These are phyloP conservation scores for Solanum stenotomum DNA, from an alignment of 257 asterid species.

Conservation along the genomic window DNA sequence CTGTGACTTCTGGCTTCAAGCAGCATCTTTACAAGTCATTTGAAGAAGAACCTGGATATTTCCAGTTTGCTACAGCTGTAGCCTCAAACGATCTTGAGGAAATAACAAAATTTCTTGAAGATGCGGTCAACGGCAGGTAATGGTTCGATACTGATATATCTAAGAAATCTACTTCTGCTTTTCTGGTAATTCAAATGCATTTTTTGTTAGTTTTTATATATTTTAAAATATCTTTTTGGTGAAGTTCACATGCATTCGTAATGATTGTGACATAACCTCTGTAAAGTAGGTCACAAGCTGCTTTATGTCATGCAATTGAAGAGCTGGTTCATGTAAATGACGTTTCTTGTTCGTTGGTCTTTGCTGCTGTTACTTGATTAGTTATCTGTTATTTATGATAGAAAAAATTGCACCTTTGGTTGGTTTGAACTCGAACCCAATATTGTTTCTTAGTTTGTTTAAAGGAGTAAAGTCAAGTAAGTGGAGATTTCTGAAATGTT, in stretches of 20 bases:
- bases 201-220: not conserved
- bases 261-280: not conserved
- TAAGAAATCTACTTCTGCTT: not conserved
- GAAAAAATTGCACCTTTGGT: not conserved
- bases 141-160: not conserved
- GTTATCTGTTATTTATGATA: not conserved
- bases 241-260: not conserved
- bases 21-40: constrained; percentile 87
- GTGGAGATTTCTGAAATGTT: not conserved
- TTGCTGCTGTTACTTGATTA: not conserved
- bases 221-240: not conserved
- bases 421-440: not conserved
- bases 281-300: not conserved
- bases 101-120: constrained; percentile 86
- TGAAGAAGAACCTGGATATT: constrained; percentile 64
- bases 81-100: constrained; percentile 89
- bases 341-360: not conserved
- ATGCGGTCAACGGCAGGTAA: constrained; percentile 80
- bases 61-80: constrained; percentile 77
- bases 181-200: not conserved
- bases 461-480: not conserved
- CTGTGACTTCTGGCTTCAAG: constrained; percentile 18
- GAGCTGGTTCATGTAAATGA: not conserved
- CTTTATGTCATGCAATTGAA: not conserved
- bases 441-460: not conserved